phyloP scores from a whole-genome alignment of 257 asterid genomes.

The Striga asiatica region DNA sequence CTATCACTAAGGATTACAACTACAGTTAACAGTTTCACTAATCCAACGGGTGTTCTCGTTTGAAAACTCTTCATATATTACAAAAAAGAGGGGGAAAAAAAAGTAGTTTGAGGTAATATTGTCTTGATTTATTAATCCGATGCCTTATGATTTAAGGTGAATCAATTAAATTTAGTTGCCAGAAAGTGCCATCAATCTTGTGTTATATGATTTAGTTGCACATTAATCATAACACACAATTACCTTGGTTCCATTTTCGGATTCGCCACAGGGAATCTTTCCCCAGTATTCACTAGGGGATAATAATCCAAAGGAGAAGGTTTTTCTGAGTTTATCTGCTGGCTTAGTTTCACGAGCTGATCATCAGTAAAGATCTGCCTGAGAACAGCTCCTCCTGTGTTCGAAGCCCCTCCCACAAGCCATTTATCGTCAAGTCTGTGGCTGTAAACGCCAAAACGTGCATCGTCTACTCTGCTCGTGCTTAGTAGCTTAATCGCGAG shows the following conservation, averaged over 20 bases:
- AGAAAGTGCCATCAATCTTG: no score
- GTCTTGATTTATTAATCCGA: no score
- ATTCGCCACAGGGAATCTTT: conserved; percentile 79
- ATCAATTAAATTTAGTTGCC: no score
- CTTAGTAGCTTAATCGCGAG: conserved; percentile 87
- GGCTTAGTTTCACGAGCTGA: conserved; percentile 57
- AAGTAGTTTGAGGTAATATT: no score
- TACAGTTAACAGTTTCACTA: no score
- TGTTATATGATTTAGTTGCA: no score
- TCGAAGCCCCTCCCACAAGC: conserved; percentile 99
- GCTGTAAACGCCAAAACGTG: conserved; percentile 88
- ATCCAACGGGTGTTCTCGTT: no score
- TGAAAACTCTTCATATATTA: no score
- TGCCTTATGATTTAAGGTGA: no score
- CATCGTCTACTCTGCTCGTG: conserved; percentile 76
- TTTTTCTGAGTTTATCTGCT: conserved; percentile 50
- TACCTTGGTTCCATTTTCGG: conserved; percentile 84
- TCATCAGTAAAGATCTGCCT: conserved; percentile 69
- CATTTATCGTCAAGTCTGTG: conserved; percentile 88
- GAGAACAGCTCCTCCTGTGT: conserved; percentile 93
- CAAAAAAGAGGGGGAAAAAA: no score
- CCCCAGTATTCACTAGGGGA: conserved; percentile 66
- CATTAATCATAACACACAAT: not conserved
- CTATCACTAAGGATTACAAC: no score
- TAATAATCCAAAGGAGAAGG: conserved; percentile 72